phyloP scores from a whole-genome alignment of 228 moss, liverwort and hornwort genomes.

The Sphagnum fallax region DNA sequence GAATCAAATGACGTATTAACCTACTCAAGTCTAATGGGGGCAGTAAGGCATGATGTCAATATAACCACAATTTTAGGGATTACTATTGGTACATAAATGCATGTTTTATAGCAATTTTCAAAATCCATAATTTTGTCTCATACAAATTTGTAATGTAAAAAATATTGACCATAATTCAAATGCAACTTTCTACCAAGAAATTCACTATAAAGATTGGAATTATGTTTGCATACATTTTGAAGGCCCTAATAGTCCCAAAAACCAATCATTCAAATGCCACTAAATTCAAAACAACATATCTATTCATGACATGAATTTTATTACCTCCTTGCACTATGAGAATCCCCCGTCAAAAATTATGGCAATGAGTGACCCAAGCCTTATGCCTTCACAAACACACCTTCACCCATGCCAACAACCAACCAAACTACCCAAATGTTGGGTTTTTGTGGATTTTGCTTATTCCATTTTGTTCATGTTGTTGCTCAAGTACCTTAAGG shows the following conservation, averaged over 20 bases:
- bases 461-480: constrained; percentile 25
- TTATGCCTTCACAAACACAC: constrained; percentile 24
- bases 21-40: constrained; percentile 80
- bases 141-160: neutral
- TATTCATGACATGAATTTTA: too few relatives aligned
- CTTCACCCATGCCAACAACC: constrained; percentile 53
- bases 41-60: constrained; percentile 86
- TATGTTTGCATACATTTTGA: too few relatives aligned
- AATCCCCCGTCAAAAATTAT: constrained; percentile 60
- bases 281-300: too few relatives aligned
- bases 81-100: constrained; percentile 59
- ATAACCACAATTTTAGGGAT: constrained; percentile 81
- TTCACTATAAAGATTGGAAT: neutral
- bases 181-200: neutral
- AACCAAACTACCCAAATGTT: constrained; percentile 55
- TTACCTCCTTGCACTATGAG: constrained; percentile 69
- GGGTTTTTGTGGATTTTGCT: constrained; percentile 36
- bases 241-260: too few relatives aligned
- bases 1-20: constrained; percentile 11
- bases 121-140: neutral
- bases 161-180: neutral
- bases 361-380: constrained; percentile 69
- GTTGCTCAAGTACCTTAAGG: constrained; percentile 33
- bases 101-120: constrained; percentile 50
- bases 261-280: too few relatives aligned